These are phyloP conservation scores for Candida oleophila DNA, from an alignment of 805 yeast species.

Conservation along the genomic window DNA sequence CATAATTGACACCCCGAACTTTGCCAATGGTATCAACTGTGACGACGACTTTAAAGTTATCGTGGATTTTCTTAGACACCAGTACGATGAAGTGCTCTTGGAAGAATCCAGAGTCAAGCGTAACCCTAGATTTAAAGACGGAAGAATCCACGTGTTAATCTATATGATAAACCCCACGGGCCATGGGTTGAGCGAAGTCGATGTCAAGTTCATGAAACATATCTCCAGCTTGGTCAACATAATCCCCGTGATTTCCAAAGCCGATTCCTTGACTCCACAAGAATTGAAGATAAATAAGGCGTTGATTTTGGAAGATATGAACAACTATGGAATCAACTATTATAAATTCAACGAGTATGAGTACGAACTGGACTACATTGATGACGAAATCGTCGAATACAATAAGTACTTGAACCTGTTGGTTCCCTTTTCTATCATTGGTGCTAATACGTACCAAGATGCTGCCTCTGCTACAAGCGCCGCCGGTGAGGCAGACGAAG, in stretches of 20 bases:
- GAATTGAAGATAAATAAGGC: constrained; percentile 66
- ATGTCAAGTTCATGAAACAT: constrained; percentile 40
- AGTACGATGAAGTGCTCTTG: constrained; percentile 76
- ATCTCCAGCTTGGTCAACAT: constrained; percentile 42
- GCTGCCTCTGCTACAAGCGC: constrained; percentile 14
- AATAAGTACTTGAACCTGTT: constrained; percentile 62
- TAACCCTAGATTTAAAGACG: constrained; percentile 82
- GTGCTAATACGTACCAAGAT: constrained; percentile 62
- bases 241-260: constrained; percentile 44
- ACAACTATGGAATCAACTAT: constrained; percentile 65
- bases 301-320: constrained; percentile 75
- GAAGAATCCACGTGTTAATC: constrained; percentile 66
- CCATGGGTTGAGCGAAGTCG: constrained; percentile 44
- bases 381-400: constrained; percentile 64
- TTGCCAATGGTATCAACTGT: constrained; percentile 74
- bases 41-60: constrained; percentile 63
- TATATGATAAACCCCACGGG: constrained; percentile 47
- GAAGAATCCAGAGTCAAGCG: constrained; percentile 81
- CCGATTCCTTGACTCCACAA: constrained; percentile 40
- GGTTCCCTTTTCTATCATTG: constrained; percentile 67
- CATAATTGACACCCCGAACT: constrained; percentile 81
- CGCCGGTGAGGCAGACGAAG: constrained; percentile 27
- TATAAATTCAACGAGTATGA: constrained; percentile 69
- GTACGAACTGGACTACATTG: constrained; percentile 47
- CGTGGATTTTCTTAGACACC: constrained; percentile 78